phyloP scores from a whole-genome alignment of 768 basidiomycete genomes.

The Tricholoma terreum region DNA sequence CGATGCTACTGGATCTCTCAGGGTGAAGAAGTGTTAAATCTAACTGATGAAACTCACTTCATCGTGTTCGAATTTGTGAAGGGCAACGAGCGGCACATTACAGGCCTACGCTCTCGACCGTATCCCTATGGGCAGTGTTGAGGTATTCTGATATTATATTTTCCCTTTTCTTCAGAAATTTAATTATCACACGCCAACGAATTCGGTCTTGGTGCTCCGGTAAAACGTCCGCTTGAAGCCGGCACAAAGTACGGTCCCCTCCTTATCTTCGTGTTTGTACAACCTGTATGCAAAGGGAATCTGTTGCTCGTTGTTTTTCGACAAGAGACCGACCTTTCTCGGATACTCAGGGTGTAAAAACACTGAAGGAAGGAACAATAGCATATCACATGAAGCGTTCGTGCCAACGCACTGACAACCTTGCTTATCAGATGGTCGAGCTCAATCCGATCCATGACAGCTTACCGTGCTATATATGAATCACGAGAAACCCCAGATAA shows the following conservation, averaged over 20 bases:
- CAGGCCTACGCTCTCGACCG: slow-evolving; percentile 69
- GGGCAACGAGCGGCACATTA: slow-evolving; percentile 57
- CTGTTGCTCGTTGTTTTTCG: slow-evolving; percentile 64
- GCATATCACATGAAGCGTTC: slow-evolving; percentile 65
- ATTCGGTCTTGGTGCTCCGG: slow-evolving; percentile 65
- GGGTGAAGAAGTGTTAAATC: neutral
- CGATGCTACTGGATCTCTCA: slow-evolving; percentile 47
- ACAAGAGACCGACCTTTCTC: slow-evolving; percentile 67
- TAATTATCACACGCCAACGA: slow-evolving; percentile 73
- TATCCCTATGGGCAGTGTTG: slow-evolving; percentile 53
- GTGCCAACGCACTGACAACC: slow-evolving; percentile 67
- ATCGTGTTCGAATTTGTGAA: slow-evolving; percentile 63
- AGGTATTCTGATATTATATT: no score
- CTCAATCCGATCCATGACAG: neutral
- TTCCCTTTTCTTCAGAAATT: neutral
- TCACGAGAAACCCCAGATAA: slow-evolving; percentile 67
- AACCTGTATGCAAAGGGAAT: slow-evolving; percentile 73
- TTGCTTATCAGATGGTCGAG: neutral
- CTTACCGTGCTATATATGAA: slow-evolving; percentile 41
- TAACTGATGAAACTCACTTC: slow-evolving; percentile 44
- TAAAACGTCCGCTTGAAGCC: slow-evolving; percentile 77
- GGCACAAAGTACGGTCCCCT: slow-evolving; percentile 44
- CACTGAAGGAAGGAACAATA: neutral
- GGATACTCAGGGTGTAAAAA: neutral
- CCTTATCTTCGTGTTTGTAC: slow-evolving; percentile 51